Evolutionary conservation across 192 early-diverging fungal genomes (phyloP).

Genomic region (Dissophora ornata): DNA sequence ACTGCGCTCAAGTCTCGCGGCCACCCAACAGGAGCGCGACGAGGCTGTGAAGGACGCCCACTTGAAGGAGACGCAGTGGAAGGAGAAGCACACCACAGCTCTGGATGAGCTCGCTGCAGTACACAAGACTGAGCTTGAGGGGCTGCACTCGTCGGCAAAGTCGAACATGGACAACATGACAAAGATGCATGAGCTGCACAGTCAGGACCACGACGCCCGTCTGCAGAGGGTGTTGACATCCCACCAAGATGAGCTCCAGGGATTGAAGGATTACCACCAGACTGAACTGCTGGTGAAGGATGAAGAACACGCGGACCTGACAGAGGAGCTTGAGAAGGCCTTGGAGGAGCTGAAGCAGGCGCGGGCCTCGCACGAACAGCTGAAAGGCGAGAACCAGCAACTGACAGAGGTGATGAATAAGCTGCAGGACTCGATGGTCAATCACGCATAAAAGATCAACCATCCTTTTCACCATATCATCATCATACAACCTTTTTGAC

Average conservation of each 20-base stretch:
- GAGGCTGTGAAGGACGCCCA: conserved; percentile 11
- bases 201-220: conserved; percentile 43
- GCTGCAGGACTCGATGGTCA: conserved; percentile 46
- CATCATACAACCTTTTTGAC: no score
- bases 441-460: conserved; percentile 8
- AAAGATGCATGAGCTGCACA: conserved; percentile 53
- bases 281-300: conserved; percentile 22
- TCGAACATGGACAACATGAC: conserved; percentile 45
- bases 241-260: conserved; percentile 40
- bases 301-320: conserved; percentile 9
- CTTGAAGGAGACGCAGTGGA: conserved; percentile 30
- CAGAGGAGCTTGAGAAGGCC: conserved; percentile 19
- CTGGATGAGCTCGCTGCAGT: conserved; percentile 16
- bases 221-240: conserved; percentile 23
- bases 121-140: conserved; percentile 38
- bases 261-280: conserved; percentile 22
- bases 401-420: conserved; percentile 39
- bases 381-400: conserved; percentile 36
- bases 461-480: no score
- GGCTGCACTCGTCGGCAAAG: conserved; percentile 10
- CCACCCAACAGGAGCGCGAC: conserved; percentile 32
- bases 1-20: conserved; percentile 10
- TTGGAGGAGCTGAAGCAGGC: conserved; percentile 48
- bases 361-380: background rate
- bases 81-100: conserved; percentile 12